phyloP scores from a whole-genome alignment of 2,329 filamentous ascomycete genomes.

The Diplodia mutila region DNA sequence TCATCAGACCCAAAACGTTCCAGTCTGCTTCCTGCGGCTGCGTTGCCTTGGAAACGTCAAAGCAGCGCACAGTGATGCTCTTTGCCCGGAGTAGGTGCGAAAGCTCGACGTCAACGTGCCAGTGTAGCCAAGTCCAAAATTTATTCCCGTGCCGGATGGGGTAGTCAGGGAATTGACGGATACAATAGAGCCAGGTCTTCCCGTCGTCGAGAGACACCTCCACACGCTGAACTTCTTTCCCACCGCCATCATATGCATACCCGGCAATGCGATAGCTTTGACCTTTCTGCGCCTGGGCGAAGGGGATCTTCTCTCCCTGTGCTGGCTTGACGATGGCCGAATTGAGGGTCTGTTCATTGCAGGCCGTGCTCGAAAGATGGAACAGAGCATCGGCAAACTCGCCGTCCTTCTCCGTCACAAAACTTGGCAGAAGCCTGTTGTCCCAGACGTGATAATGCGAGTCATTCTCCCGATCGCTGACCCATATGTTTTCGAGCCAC shows the following conservation, averaged over 20 bases:
- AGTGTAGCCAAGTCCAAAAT: slow-evolving; percentile 60
- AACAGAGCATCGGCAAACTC: slow-evolving; percentile 54
- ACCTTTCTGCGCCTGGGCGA: slow-evolving; percentile 44
- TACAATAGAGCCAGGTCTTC: slow-evolving; percentile 54
- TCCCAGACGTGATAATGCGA: slow-evolving; percentile 55
- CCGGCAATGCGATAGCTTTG: slow-evolving; percentile 52
- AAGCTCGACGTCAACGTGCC: slow-evolving; percentile 55
- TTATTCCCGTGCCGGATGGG: slow-evolving; percentile 58
- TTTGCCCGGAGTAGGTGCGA: slow-evolving; percentile 49
- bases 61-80: slow-evolving; percentile 52
- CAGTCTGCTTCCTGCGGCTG: slow-evolving; percentile 52
- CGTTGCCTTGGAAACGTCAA: slow-evolving; percentile 56
- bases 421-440: slow-evolving; percentile 53
- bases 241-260: slow-evolving; percentile 56
- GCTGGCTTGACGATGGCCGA: slow-evolving; percentile 52
- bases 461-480: slow-evolving; percentile 46
- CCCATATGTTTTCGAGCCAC: slow-evolving; percentile 52
- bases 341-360: slow-evolving; percentile 56
- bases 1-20: slow-evolving; percentile 61
- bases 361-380: slow-evolving; percentile 53
- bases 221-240: slow-evolving; percentile 54
- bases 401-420: slow-evolving; percentile 54
- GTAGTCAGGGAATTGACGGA: slow-evolving; percentile 53
- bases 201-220: slow-evolving; percentile 55
- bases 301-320: slow-evolving; percentile 50